Evolutionary conservation across 192 early-diverging fungal species (phyloP).

Genomic region (Rhizophagus sp.): DNA sequence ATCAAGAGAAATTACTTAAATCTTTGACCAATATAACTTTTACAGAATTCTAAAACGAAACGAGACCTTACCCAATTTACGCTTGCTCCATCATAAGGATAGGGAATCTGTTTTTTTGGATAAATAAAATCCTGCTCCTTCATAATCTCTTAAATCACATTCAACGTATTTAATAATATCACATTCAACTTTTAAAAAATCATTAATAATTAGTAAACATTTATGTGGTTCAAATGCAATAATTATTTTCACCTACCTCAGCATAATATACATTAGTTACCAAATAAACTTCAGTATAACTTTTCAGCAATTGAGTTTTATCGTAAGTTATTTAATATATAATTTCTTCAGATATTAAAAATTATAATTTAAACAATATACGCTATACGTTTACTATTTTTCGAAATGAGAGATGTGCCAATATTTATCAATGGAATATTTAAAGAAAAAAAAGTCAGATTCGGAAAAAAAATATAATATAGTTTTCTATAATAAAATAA

Average conservation of each 20-base stretch:
- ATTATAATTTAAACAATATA: not conserved
- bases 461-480: not conserved
- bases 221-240: not conserved
- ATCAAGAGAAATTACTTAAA: too few relatives aligned
- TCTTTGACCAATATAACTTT: too few relatives aligned
- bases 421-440: constrained; percentile 30
- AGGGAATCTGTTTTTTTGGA: constrained; percentile 68
- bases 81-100: constrained; percentile 38
- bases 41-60: not conserved
- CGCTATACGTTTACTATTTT: constrained; percentile 43
- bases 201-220: not conserved
- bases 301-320: constrained; percentile 60
- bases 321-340: constrained; percentile 46
- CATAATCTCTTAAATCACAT: constrained; percentile 47
- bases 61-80: constrained; percentile 45
- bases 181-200: constrained; percentile 32
- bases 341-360: too few relatives aligned
- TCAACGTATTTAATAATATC: constrained; percentile 61
- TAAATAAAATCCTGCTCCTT: constrained; percentile 58
- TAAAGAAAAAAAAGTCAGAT: not conserved
- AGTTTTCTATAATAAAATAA: not conserved
- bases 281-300: constrained; percentile 46
- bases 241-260: constrained; percentile 29
- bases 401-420: constrained; percentile 72
- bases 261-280: constrained; percentile 49